Base-by-base conservation (phyloP, 2,329 filamentous ascomycete species). In the Xylaria sp. region DNA sequence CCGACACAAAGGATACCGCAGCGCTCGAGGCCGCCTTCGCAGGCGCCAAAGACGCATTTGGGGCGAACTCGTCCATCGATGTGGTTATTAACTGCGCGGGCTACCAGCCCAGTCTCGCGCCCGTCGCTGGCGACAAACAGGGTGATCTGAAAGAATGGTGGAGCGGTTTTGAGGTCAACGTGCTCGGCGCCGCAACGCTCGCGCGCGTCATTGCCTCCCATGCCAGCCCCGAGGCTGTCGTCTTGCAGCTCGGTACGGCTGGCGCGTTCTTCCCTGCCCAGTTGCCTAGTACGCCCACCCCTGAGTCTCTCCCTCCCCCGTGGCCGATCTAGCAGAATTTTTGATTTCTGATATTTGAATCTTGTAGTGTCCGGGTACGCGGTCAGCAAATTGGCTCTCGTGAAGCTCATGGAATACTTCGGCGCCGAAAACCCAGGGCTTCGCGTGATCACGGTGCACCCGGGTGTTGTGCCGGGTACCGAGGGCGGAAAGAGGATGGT, bases 331-430 rank as follows among this genome's bases (percentile, higher is more conserved):
- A 20, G 6, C 26, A 10, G 15, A 15, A 6, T 10, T 17, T 28
- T 58, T 26, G 3, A 26, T 17, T 23, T 48, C 57, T 60, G 23
- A 48, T 10, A 31, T 10, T 2, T 38, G 11, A 20, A 28, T 48
- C 6, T 6, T 54, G 28, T 42, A 65, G 63, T 81, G 79, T 69
- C 80, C 7, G 80, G 77, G n/a, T 81, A 80, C 62, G 81, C 79
- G 2, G 79, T 70, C 9, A 73, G 73, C 49, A 73, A 74, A 56
- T 54, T 74, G 46, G 73, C 70, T 20, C 66, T 64, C 13, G 60
- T 68, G 13, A 73, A 75, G 63, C 66, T 72, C 10, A 73, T 74
- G 72, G 73, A 72, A 67, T 74, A 72, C 48, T 65, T 74, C 46
- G 73, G 71, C 15, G 72, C 72, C 6, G 73, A 74, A 65, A 74